Percentiles rank a stretch among this genome's conserved stretches.
These are phyloP conservation scores for Mrakia blollopis DNA, from an alignment of 768 basidiomycete genomes.

Conservation along the genomic window DNA sequence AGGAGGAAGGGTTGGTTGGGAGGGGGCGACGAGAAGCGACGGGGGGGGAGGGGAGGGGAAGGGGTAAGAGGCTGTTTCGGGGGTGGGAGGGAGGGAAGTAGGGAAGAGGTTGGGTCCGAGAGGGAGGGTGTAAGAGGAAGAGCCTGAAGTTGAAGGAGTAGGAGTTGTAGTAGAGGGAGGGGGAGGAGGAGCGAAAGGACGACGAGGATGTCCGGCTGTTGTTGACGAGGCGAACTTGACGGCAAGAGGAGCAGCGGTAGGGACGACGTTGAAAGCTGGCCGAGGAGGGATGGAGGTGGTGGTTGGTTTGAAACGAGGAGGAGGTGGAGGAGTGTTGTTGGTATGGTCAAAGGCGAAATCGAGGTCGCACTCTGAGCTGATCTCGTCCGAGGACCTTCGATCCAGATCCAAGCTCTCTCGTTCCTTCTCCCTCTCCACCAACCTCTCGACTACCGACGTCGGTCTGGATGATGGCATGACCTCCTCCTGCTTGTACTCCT, in stretches of 20 bases:
- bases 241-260: not conserved
- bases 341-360: slow-evolving; percentile 13
- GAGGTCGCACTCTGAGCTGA: slow-evolving; percentile 25
- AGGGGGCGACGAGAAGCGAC: not conserved
- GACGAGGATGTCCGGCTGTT: not conserved
- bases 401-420: slow-evolving; percentile 6
- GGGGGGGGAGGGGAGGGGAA: not conserved
- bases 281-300: not conserved
- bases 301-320: not conserved
- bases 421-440: not conserved
- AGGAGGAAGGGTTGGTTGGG: not conserved
- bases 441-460: not conserved
- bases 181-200: not conserved
- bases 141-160: not conserved
- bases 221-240: not conserved
- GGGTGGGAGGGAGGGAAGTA: not conserved
- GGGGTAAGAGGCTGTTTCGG: not conserved
- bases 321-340: slow-evolving; percentile 4
- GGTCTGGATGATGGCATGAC: not conserved
- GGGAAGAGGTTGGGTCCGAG: not conserved
- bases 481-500: too few species aligned
- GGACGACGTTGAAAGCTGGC: not conserved
- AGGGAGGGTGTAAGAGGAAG: not conserved
- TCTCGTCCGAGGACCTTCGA: slow-evolving; percentile 10
- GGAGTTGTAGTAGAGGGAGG: too few species aligned